phyloP scores from a whole-genome alignment of 345 rosid genomes.

The Rhodamnia rubescens region DNA sequence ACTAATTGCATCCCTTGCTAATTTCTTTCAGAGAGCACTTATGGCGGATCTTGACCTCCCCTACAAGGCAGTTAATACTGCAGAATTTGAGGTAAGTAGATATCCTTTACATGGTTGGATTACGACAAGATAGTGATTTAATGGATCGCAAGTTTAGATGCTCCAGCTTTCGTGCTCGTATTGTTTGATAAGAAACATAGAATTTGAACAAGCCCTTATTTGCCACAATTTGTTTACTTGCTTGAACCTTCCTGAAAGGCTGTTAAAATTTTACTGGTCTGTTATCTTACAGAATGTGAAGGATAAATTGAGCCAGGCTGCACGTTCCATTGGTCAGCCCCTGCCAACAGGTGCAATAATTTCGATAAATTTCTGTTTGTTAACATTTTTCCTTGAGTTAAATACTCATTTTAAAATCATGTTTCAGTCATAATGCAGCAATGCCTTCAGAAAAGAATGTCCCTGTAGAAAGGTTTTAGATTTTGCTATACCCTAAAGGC shows the following conservation, averaged over 20 bases:
- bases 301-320: conserved; percentile 44
- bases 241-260: not conserved
- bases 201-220: not conserved
- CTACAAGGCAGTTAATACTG: conserved; percentile 43
- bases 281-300: conserved; percentile 22
- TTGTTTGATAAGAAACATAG: not conserved
- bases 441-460: not conserved
- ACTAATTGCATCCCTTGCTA: not conserved
- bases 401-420: not conserved
- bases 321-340: conserved; percentile 32
- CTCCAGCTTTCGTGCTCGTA: not conserved
- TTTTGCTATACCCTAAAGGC: not conserved
- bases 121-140: not conserved
- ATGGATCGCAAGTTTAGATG: not conserved
- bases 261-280: not conserved
- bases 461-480: not conserved
- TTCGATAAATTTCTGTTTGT: not conserved
- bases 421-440: not conserved
- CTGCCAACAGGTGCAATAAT: conserved; percentile 26
- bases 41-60: conserved; percentile 65
- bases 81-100: conserved; percentile 61
- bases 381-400: not conserved
- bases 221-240: not conserved
- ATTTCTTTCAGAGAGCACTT: conserved; percentile 35
- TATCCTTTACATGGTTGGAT: not conserved